Base-by-base conservation (phyloP, 441 rosid species). In the Populus hybrid region DNA sequence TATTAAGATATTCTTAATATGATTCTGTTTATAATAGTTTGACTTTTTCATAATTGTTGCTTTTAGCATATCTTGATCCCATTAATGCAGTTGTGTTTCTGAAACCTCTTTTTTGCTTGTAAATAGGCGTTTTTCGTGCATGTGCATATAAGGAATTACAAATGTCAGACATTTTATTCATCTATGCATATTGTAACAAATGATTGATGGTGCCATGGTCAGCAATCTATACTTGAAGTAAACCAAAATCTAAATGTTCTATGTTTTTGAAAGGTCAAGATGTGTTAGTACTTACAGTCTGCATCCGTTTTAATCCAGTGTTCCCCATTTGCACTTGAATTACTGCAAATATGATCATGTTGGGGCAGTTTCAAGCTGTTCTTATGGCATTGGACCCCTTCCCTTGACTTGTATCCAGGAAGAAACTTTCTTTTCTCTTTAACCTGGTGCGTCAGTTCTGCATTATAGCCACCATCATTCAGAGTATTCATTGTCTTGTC, bases 281-380 rank as follows among this genome's bases (percentile, higher is more conserved):
- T 24, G 23, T 74, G 35, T 79, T 53, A 61, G 76, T 61, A 93
- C 99, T 95, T 89, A 93, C 98, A 95, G 79, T 95, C 92, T 80
- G 89, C 91, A 80, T 93, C 97, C 77, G 97, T 92, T 86, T 89
- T 92, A 90, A 95, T 92, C 97, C 98, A 95, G 90, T 89, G 88
- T 86, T 89, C 98, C 77, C 85, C 80, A 66, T 84, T 85, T 73
- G 82, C 84, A 45, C 81, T 79, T 79, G 90, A 82, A 70, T 75
- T 77, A 38, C 75, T 82, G 81, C 82, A 82, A 40, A 45, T 74
- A 72, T 82, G 83, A 64, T 79, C 81, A 74, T 82, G 66, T 26
- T 80, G 85, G 71, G 73, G 83, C 78, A 78, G 82, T 81, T 83
- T 85, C 73, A 77, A 78, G 83, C 80, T 79, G 79, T 75, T 79